Evolutionary conservation across 2,329 filamentous ascomycete genomes (phyloP).

Genomic region (Pseudogymnoascus sp.): DNA sequence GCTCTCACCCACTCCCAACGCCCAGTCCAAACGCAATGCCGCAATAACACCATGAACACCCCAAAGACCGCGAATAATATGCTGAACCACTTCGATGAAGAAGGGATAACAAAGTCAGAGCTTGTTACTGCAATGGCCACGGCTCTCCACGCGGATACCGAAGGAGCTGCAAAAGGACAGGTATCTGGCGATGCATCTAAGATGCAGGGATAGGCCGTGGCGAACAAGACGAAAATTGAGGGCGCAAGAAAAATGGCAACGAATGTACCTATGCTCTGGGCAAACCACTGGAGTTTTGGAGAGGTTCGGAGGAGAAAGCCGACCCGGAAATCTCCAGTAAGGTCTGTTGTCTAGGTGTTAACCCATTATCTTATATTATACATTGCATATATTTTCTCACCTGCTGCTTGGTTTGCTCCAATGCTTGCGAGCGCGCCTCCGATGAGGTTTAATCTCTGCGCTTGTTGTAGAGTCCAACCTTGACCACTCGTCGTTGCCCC

Average conservation of each 20-base stretch:
- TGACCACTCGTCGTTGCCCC: constrained; percentile 5
- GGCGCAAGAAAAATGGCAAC: constrained; percentile 20
- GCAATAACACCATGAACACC: neutral
- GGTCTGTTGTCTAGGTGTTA: neutral
- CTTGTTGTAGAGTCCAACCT: neutral
- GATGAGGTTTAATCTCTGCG: constrained; percentile 1
- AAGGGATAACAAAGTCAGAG: constrained; percentile 20
- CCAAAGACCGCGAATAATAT: constrained; percentile 4
- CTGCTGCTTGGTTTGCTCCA: constrained; percentile 4
- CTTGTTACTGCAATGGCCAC: constrained; percentile 21
- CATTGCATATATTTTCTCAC: neutral
- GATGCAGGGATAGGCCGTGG: constrained; percentile 22
- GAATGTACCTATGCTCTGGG: constrained; percentile 20
- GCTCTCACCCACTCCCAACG: constrained; percentile 1
- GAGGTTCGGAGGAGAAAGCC: constrained; percentile 8
- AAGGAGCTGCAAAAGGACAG: constrained; percentile 20
- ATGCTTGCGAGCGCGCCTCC: neutral
- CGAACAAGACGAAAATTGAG: constrained; percentile 21
- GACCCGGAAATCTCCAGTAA: constrained; percentile 1
- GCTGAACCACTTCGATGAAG: constrained; percentile 1
- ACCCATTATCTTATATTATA: neutral
- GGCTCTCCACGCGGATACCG: constrained; percentile 20
- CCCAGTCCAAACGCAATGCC: neutral
- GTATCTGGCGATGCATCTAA: constrained; percentile 14
- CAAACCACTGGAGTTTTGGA: constrained; percentile 16